A percentile compares a stretch with the other conserved stretches of the same genome.
These are phyloP conservation scores for Xylaria longipes DNA, from an alignment of 495 filamentous ascomycete species.

Conservation along the genomic window DNA sequence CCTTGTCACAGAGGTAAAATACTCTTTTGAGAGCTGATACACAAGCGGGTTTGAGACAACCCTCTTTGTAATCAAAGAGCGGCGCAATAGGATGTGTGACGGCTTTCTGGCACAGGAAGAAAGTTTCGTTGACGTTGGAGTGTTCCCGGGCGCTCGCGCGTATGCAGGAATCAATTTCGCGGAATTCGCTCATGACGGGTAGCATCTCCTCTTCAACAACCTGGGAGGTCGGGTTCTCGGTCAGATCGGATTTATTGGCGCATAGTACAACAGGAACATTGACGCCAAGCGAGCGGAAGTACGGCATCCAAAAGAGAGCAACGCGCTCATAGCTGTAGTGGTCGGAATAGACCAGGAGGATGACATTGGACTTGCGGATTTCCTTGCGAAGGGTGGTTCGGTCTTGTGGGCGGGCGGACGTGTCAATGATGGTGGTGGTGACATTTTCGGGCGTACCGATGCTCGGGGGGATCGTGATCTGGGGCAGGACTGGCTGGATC, in stretches of 20 bases:
- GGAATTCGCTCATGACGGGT: constrained; percentile 97
- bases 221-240: constrained; percentile 73
- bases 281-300: constrained; percentile 94
- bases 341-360: constrained; percentile 95
- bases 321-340: constrained; percentile 99
- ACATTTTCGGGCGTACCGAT: constrained; percentile 93
- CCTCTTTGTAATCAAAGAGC: constrained; percentile 94
- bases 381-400: constrained; percentile 86
- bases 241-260: constrained; percentile 93
- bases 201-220: constrained; percentile 97
- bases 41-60: constrained; percentile 84
- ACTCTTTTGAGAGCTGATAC: constrained; percentile 84
- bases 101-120: constrained; percentile 98
- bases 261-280: constrained; percentile 98
- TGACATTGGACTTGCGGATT: constrained; percentile 95
- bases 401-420: constrained; percentile 93
- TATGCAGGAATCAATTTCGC: constrained; percentile 98
- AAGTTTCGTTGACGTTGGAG: constrained; percentile 94
- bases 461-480: constrained; percentile 89
- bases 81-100: constrained; percentile 97
- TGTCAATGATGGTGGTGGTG: constrained; percentile 94
- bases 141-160: constrained; percentile 93
- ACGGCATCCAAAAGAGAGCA: constrained; percentile 95
- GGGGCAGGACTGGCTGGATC: constrained; percentile 91
- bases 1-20: constrained; percentile 95